Conservation (phyloP, 192 early-diverging fungal genomes). For the Coemansia sp. region DNA sequence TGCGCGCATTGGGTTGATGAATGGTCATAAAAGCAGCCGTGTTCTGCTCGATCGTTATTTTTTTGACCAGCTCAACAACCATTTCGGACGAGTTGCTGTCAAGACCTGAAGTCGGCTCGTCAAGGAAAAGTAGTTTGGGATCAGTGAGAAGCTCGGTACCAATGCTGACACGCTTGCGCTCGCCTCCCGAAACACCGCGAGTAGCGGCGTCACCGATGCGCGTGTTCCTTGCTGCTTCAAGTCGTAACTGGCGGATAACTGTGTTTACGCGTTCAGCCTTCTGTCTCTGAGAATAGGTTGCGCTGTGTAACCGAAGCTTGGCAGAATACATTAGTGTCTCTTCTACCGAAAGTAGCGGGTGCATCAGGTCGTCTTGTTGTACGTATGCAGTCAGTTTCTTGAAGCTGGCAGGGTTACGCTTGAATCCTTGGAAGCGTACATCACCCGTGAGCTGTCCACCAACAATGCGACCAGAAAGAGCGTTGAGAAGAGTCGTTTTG, state of each 20-base stretch:
- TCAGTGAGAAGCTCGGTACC: conserved; percentile 54
- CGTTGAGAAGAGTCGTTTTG: conserved; percentile 82
- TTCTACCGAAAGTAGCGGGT: conserved; percentile 65
- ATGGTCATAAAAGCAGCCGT: conserved; percentile 82
- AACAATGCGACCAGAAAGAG: conserved; percentile 67
- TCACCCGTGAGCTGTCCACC: conserved; percentile 57
- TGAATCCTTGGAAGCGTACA: conserved; percentile 52
- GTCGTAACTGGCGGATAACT: conserved; percentile 63
- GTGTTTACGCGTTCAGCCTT: conserved; percentile 60
- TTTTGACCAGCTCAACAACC: conserved; percentile 59
- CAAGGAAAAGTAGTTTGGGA: conserved; percentile 55
- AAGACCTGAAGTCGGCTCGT: conserved; percentile 64
- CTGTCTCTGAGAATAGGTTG: conserved; percentile 42
- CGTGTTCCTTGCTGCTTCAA: conserved; percentile 56
- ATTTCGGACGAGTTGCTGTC: conserved; percentile 67
- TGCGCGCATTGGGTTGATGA: conserved; percentile 84
- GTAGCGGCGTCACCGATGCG: conserved; percentile 50
- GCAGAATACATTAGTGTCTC: conserved; percentile 77
- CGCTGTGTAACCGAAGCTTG: conserved; percentile 62
- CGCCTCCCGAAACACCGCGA: conserved; percentile 56
- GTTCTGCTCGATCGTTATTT: conserved; percentile 53
- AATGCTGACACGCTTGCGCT: conserved; percentile 54
- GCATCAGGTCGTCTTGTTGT: conserved; percentile 57
- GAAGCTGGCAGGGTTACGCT: conserved; percentile 30
- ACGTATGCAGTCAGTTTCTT: conserved; percentile 50